phyloP scores from a whole-genome alignment of 768 basidiomycete species.

The Lactarius quietus region DNA sequence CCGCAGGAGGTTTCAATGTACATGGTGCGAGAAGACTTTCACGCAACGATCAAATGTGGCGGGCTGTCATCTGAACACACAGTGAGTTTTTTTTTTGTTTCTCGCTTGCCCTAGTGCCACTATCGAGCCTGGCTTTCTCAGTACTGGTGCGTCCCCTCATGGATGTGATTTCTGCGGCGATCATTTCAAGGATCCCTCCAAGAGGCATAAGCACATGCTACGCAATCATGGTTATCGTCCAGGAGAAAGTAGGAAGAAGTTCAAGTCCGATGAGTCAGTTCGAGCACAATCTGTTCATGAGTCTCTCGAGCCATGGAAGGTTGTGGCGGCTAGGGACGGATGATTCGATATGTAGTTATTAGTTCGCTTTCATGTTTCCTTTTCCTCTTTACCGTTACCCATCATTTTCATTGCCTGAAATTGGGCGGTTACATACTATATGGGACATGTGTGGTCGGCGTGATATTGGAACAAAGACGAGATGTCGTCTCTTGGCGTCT shows the following conservation, averaged over 20 bases:
- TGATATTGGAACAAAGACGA: conserved; percentile 20
- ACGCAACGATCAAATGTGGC: conserved; percentile 56
- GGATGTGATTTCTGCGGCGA: conserved; percentile 51
- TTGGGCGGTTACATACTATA: conserved; percentile 8
- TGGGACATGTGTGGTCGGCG: conserved; percentile 4
- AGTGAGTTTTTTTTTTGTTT: conserved; percentile 36
- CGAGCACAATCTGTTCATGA: conserved; percentile 30
- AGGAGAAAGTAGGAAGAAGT: conserved; percentile 41
- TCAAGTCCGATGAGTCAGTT: conserved; percentile 16
- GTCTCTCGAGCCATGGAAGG: conserved; percentile 27
- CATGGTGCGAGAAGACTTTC: conserved; percentile 51
- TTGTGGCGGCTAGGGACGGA: conserved; percentile 4
- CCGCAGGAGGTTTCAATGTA: conserved; percentile 50
- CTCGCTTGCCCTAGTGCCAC: conserved; percentile 22
- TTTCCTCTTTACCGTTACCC: conserved; percentile 9
- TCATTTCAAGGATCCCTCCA: conserved; percentile 61
- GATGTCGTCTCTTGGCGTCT: conserved; percentile 16
- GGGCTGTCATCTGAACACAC: conserved; percentile 52
- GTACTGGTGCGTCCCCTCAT: conserved; percentile 56
- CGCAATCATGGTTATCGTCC: conserved; percentile 49
- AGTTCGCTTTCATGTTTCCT: conserved; percentile 15
- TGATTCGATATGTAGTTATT: background rate
- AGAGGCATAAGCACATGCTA: conserved; percentile 57
- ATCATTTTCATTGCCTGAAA: conserved; percentile 10
- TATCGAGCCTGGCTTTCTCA: conserved; percentile 29